These are phyloP conservation scores for Phytopythium oedochilum DNA, from an alignment of 352 stramenopile genomes.

Conservation along the genomic window DNA sequence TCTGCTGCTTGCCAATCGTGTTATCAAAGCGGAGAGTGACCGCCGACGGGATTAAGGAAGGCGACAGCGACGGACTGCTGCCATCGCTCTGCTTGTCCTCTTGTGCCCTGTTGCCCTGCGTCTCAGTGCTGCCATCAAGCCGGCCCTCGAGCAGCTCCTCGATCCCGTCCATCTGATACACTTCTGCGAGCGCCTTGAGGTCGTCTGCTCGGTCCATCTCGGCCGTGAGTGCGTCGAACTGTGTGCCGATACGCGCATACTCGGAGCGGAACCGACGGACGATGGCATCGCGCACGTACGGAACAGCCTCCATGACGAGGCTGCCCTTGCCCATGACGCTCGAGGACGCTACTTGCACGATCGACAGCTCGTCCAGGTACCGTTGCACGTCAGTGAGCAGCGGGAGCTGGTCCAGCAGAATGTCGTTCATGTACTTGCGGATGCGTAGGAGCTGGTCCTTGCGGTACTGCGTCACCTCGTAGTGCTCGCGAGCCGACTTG, in stretches of 20 bases:
- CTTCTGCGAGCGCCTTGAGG: slow-evolving; percentile 54
- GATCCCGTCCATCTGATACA: slow-evolving; percentile 80
- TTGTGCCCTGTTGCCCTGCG: slow-evolving; percentile 6
- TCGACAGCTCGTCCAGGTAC: slow-evolving; percentile 94
- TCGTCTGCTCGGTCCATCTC: slow-evolving; percentile 52
- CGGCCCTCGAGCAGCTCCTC: slow-evolving; percentile 52
- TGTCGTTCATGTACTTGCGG: slow-evolving; percentile 94
- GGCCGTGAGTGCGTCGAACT: slow-evolving; percentile 41
- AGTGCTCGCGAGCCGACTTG: slow-evolving; percentile 90
- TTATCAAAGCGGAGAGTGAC: slow-evolving; percentile 55
- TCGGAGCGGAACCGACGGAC: slow-evolving; percentile 31
- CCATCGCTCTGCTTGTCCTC: slow-evolving; percentile 10
- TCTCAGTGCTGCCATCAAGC: not conserved
- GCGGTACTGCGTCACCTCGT: slow-evolving; percentile 93
- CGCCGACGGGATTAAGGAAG: slow-evolving; percentile 7
- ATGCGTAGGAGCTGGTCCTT: slow-evolving; percentile 92
- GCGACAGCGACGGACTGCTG: not conserved
- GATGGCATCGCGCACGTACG: slow-evolving; percentile 56
- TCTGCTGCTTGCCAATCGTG: not conserved
- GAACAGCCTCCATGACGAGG: slow-evolving; percentile 78
- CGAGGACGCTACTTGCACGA: slow-evolving; percentile 73
- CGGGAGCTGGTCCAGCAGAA: slow-evolving; percentile 94
- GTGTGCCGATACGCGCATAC: slow-evolving; percentile 31
- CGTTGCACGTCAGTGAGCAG: slow-evolving; percentile 91
- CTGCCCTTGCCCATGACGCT: slow-evolving; percentile 30